Evolutionary conservation across 306 rosid genomes (phyloP), one percentile per base, ranked within the genome.

Genomic region (Cyamopsis tetragonoloba): DNA sequence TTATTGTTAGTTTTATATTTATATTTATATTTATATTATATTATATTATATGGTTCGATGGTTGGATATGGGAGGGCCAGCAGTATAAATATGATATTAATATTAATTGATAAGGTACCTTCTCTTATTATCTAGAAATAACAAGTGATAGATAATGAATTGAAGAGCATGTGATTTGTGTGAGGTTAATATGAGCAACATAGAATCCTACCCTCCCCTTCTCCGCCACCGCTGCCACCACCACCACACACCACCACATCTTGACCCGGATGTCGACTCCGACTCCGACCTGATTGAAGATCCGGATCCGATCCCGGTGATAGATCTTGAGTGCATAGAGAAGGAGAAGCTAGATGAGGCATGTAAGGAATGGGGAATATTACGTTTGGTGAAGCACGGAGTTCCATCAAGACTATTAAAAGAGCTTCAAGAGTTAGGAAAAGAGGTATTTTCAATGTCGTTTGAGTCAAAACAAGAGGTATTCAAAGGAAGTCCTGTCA

Each of bases 351-450:
- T 86, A 7, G 89, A 28, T 0, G 84, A 83, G 51, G 89, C 87
- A 26, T 89, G 93, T 65, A 69, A 74, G 62, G 62, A 77, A 23
- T 89, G 93, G 93, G 96, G 96, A 2, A 2, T 75, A 6, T 84
- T 89, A 35, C 92, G 93, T 58, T 72, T 89, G 91, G 81, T 86
- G 6, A 84, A 84, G 75, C 96, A 89, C 50, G 96, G 82, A 0
- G 49, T 89, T 68, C 96, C 96, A 14, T 14, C 57, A 18, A 72
- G 75, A 7, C 81, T 89, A 19, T 31, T 87, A 73, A 60, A 66
- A 10, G 70, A 78, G 15, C 79, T 86, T 18, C 78, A 72, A 6
- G 83, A 72, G 9, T 10, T 46, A 13, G 70, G 83, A 11, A 77
- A 59, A 44, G n/a, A 37, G 74, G 23, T 87, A 0, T 86, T 86